Evolutionary conservation across 1,284 basidiomycete species (phyloP), one percentile per base, ranked within the genome.

Genomic region (Marasmius tenuissimus): DNA sequence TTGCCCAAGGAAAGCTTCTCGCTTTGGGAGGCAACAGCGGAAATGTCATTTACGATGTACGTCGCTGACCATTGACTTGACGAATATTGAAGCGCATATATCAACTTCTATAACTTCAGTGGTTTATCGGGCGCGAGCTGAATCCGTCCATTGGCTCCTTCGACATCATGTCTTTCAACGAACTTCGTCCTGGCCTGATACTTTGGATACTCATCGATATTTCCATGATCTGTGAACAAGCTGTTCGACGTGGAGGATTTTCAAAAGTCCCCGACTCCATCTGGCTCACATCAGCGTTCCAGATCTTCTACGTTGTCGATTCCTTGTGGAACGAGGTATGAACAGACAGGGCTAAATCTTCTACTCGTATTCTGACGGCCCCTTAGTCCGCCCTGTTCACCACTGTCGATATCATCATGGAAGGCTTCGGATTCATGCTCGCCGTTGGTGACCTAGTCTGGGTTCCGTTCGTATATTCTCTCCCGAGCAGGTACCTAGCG

Each of bases 351-450:
- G 39, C n/a, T 2, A 62, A 4, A 45, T 37, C 1, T n/a, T 48
- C 16, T 16, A 27, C 35, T 18, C 10, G n/a, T 50, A 6, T 3
- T 9, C 20, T 48, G 3, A 35, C 16, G 22, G 14, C 33, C 33
- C 11, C 57, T n/a, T 11, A 91, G 89, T 85, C 89, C 3, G 90
- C 92, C 9, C 87, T 99, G 69, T 85, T 98, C 65, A 96, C 93
- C 7, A 95, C 93, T 18, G 98, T 99, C 94, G 97, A 99, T 73
- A 97, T 99, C 72, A 97, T 91, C 7, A 94, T 93, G 34, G 97
- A 99, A 69, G 97, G 97, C 5, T 98, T 99, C 69, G 97, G 97
- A 10, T 98, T 96, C 83, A 99, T 99, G 97, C 89, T 99, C 34
- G 80, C 94, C 3, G 87, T 97, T 57, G 97, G 97, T 51, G 96